Percentiles rank a stretch among this genome's conserved stretches.
Evolutionary conservation across 176 grass and related monocot genomes (phyloP).

Genomic region (Aegilops sharonensis): DNA sequence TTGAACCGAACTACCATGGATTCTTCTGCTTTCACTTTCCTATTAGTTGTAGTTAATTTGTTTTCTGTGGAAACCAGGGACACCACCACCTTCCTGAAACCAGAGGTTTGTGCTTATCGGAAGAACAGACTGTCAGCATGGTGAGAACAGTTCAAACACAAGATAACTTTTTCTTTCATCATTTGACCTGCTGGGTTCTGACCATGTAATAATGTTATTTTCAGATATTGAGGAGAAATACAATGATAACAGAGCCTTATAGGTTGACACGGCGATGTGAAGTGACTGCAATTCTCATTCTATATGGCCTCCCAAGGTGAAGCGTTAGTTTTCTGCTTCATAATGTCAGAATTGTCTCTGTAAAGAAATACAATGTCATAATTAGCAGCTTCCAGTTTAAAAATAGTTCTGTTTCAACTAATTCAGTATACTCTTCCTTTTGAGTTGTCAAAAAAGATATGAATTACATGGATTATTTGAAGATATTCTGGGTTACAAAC

Average conservation of each 20-base stretch:
- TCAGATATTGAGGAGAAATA: constrained; percentile 68
- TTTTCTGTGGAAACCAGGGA: constrained; percentile 48
- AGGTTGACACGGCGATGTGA: constrained; percentile 81
- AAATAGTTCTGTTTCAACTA: neutral
- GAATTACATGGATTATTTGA: neutral
- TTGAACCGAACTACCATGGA: constrained; percentile 13
- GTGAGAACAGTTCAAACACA: constrained; percentile 41
- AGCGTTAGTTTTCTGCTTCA: constrained; percentile 22
- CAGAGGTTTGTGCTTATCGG: constrained; percentile 93
- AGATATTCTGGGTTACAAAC: neutral
- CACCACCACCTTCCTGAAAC: constrained; percentile 98
- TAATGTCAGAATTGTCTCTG: neutral
- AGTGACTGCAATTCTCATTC: constrained; percentile 96
- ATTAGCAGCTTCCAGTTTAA: neutral
- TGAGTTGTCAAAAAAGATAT: neutral
- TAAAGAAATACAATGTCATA: constrained; percentile 1
- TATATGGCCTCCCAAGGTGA: constrained; percentile 98
- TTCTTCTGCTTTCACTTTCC: neutral
- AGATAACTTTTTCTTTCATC: constrained; percentile 20
- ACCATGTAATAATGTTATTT: neutral
- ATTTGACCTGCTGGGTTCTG: constrained; percentile 13
- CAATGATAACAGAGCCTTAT: constrained; percentile 88
- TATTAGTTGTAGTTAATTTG: constrained; percentile 20
- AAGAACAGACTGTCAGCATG: constrained; percentile 95
- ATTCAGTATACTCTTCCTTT: constrained; percentile 17